A percentile compares a stretch with the other conserved stretches of the same genome.
phyloP scores from a whole-genome alignment of 108 stramenopile genomes.

The Cyclotella cryptica region DNA sequence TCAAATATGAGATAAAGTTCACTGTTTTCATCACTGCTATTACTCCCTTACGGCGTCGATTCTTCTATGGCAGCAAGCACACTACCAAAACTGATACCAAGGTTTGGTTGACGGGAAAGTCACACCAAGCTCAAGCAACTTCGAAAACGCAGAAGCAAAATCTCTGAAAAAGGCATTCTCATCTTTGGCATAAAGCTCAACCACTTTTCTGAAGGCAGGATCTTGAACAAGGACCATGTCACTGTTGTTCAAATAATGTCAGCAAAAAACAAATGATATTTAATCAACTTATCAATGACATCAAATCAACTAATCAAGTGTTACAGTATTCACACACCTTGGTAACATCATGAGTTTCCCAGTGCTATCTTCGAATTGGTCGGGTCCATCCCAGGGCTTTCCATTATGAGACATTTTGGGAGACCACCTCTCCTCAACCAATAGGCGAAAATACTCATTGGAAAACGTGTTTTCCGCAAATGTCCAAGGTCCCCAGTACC shows the following conservation, averaged over 20 bases:
- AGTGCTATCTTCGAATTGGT: conserved; percentile 91
- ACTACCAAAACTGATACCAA: conserved; percentile 85
- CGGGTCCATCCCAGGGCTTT: conserved; percentile 87
- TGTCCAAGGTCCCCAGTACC: conserved; percentile 94
- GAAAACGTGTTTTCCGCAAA: conserved; percentile 95
- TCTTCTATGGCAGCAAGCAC: background rate
- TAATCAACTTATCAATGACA: conserved; percentile 9
- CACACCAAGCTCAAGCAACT: conserved; percentile 83
- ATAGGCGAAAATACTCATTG: conserved; percentile 96
- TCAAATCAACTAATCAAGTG: background rate
- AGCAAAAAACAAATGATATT: conserved; percentile 69
- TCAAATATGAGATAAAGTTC: no score
- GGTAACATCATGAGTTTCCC: conserved; percentile 86
- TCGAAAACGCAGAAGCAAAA: conserved; percentile 84
- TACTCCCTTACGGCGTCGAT: no score
- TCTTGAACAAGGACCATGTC: conserved; percentile 93
- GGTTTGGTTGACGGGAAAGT: conserved; percentile 70
- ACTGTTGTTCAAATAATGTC: conserved; percentile 44
- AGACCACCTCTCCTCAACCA: conserved; percentile 93
- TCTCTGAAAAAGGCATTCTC: conserved; percentile 91
- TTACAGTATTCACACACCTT: conserved; percentile 7
- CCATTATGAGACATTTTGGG: conserved; percentile 90
- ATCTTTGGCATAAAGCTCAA: conserved; percentile 93
- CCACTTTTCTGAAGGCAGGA: conserved; percentile 80
- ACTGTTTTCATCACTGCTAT: no score